phyloP scores from a whole-genome alignment of 257 asterid species.

The Scutellaria barbata region DNA sequence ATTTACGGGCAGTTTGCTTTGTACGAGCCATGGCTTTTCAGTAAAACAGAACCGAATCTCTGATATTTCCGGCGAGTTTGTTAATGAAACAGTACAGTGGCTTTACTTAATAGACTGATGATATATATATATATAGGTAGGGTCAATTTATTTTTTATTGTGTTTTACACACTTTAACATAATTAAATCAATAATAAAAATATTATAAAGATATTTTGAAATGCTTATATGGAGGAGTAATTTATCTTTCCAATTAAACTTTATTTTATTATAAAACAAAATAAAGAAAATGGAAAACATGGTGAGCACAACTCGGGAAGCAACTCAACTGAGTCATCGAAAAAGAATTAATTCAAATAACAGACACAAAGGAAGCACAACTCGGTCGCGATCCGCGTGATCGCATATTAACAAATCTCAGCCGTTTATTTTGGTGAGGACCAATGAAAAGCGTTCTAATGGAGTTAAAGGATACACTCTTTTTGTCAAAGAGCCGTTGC shows the following conservation, averaged over 20 bases:
- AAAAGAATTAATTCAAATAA: not conserved
- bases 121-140: not conserved
- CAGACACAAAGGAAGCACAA: slow-evolving; percentile 60
- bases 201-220: too few relatives aligned
- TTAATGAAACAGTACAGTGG: too few relatives aligned
- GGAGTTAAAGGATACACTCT: slow-evolving; percentile 35
- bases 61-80: not conserved
- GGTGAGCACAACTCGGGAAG: not conserved
- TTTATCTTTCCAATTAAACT: not conserved
- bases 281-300: not conserved
- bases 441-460: slow-evolving; percentile 30
- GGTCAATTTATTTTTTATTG: too few relatives aligned
- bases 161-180: too few relatives aligned
- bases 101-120: too few relatives aligned
- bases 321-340: slow-evolving; percentile 40
- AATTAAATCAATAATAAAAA: too few relatives aligned
- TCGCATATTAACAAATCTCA: slow-evolving; percentile 30
- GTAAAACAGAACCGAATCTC: not conserved
- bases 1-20: slow-evolving; percentile 76
- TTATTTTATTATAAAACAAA: not conserved
- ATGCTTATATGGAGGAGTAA: too few relatives aligned
- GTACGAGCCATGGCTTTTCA: slow-evolving; percentile 69
- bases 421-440: not conserved
- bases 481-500: slow-evolving; percentile 33
- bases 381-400: slow-evolving; percentile 46